These are phyloP conservation scores for Macrocystidia cucumis DNA, from an alignment of 1,284 basidiomycete species.

Conservation along the genomic window DNA sequence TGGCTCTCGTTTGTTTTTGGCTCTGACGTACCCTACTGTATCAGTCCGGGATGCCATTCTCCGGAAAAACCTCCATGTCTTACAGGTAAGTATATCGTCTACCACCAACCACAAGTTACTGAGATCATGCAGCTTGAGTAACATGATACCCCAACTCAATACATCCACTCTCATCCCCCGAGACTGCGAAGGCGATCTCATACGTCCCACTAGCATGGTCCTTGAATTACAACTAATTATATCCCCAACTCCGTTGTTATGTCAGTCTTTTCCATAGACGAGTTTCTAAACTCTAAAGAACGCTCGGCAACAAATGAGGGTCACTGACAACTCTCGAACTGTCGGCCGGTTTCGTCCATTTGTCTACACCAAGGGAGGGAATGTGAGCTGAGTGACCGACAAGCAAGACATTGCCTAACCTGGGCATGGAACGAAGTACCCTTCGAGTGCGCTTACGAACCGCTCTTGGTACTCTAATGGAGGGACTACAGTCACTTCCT, in stretches of 20 bases:
- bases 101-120: no score
- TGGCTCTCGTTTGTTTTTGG: neutral
- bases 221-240: no score
- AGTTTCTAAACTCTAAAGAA: no score
- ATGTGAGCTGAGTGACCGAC: slow-evolving; percentile 1
- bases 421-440: slow-evolving; percentile 66
- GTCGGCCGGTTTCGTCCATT: slow-evolving; percentile 37
- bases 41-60: slow-evolving; percentile 14
- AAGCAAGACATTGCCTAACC: slow-evolving; percentile 28
- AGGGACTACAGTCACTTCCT: slow-evolving; percentile 66
- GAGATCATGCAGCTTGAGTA: no score
- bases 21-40: neutral
- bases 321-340: slow-evolving; percentile 28
- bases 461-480: slow-evolving; percentile 66
- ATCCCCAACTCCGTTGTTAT: no score
- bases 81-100: no score
- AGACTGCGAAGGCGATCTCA: no score
- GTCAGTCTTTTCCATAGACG: no score
- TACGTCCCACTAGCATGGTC: no score
- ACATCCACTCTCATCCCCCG: no score
- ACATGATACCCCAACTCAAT: no score
- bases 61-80: slow-evolving; percentile 12
- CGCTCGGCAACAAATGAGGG: slow-evolving; percentile 27
- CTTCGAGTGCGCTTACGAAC: slow-evolving; percentile 58
- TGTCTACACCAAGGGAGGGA: slow-evolving; percentile 23